Percentiles rank a stretch among this genome's conserved stretches.
These are phyloP conservation scores for Carex cristatella DNA, from an alignment of 176 grass and related monocot species.

Conservation along the genomic window DNA sequence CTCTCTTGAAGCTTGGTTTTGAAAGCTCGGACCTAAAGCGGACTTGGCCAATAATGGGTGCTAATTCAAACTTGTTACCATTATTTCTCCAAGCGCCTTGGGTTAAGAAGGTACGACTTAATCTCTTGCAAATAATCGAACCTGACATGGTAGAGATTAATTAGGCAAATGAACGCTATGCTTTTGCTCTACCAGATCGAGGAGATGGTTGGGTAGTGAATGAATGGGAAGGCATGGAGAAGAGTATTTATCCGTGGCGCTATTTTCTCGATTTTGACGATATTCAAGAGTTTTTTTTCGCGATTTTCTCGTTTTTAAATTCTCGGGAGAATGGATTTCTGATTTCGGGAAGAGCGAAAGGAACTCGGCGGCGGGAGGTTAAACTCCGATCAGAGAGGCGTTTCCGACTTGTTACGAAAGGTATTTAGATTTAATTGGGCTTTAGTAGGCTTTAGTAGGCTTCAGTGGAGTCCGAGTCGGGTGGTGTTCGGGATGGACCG, in stretches of 20 bases:
- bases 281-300: neutral
- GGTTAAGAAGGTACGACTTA: neutral
- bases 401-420: neutral
- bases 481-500: neutral
- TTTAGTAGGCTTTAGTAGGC: neutral
- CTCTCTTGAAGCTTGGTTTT: constrained; percentile 18
- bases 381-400: neutral
- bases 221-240: neutral
- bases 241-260: neutral
- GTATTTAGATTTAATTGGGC: neutral
- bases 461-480: neutral
- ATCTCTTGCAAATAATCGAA: constrained; percentile 10
- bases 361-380: neutral
- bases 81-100: neutral
- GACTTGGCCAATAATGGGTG: neutral
- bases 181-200: neutral
- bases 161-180: neutral
- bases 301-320: neutral
- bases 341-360: neutral
- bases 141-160: neutral
- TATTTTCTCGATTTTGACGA: neutral
- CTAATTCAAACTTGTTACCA: neutral
- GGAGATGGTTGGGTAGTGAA: neutral
- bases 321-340: neutral
- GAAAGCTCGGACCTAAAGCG: neutral